Evolutionary conservation across 768 basidiomycete genomes (phyloP).

Genomic region (Boletus subparvulus): DNA sequence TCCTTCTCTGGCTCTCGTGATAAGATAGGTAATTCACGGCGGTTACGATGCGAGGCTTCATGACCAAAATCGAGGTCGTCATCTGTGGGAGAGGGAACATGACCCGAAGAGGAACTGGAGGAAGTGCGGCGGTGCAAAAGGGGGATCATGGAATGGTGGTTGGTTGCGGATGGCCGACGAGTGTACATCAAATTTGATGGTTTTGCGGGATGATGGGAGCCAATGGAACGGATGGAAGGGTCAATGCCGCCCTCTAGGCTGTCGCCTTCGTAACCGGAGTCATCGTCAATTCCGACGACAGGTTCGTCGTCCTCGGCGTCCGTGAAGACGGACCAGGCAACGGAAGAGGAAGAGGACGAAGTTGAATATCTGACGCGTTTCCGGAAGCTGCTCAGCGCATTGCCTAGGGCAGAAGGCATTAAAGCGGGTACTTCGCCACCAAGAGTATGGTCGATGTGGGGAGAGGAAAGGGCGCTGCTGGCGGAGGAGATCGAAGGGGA

Average conservation of each 20-base stretch:
- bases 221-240: slow-evolving; percentile 43
- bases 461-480: slow-evolving; percentile 70
- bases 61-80: slow-evolving; percentile 42
- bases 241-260: slow-evolving; percentile 38
- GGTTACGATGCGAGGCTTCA: slow-evolving; percentile 26
- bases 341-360: slow-evolving; percentile 67
- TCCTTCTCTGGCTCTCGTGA: slow-evolving; percentile 24
- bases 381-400: slow-evolving; percentile 45
- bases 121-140: slow-evolving; percentile 53
- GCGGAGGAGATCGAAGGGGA: slow-evolving; percentile 65
- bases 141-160: slow-evolving; percentile 62
- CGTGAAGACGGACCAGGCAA: slow-evolving; percentile 61
- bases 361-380: slow-evolving; percentile 51
- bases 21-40: slow-evolving; percentile 36
- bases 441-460: slow-evolving; percentile 50
- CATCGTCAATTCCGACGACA: slow-evolving; percentile 35
- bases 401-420: slow-evolving; percentile 56
- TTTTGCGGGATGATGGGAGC: slow-evolving; percentile 34
- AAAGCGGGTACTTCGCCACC: slow-evolving; percentile 69
- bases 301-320: slow-evolving; percentile 60
- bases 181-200: slow-evolving; percentile 59
- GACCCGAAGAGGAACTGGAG: slow-evolving; percentile 36
- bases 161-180: slow-evolving; percentile 69
- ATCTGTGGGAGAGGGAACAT: slow-evolving; percentile 41
- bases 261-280: slow-evolving; percentile 32